phyloP scores from a whole-genome alignment of 805 yeast species.

The Deakozyma indianensis region DNA sequence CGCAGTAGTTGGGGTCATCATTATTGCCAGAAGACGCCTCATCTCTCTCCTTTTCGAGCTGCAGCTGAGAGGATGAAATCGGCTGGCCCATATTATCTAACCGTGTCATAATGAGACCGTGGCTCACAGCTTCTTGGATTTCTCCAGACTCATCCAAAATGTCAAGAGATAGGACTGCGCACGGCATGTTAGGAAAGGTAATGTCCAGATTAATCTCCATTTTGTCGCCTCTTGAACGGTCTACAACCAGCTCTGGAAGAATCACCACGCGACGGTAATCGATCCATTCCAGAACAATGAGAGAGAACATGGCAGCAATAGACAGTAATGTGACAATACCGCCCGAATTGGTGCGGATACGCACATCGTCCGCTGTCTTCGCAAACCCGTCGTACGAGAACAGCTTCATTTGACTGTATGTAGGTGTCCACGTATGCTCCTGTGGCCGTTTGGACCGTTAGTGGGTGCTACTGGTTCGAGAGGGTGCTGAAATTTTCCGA shows the following conservation, averaged over 20 bases:
- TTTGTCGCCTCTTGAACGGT: constrained; percentile 46
- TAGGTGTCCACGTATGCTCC: too few species aligned
- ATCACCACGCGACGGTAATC: constrained; percentile 56
- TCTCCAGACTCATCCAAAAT: constrained; percentile 85
- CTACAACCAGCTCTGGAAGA: constrained; percentile 79
- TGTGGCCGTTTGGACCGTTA: too few species aligned
- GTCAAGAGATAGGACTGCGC: constrained; percentile 66
- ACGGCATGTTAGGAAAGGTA: constrained; percentile 73
- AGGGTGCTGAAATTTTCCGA: too few species aligned
- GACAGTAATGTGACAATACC: constrained; percentile 76
- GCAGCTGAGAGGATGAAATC: constrained; percentile 28
- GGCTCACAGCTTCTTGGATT: constrained; percentile 54
- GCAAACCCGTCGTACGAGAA: constrained; percentile 78
- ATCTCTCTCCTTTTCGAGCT: constrained; percentile 15
- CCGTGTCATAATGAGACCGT: constrained; percentile 61
- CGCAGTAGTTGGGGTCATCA: constrained; percentile 46
- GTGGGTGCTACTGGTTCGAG: too few species aligned
- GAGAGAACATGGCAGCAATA: constrained; percentile 39
- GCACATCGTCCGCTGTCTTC: constrained; percentile 88
- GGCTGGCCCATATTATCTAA: constrained; percentile 38
- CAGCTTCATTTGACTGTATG: constrained; percentile 13
- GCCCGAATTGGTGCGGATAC: constrained; percentile 77
- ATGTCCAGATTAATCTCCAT: constrained; percentile 72
- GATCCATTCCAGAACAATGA: constrained; percentile 60
- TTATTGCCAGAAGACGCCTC: constrained; percentile 15